These are phyloP conservation scores for Didymella segeticola DNA, from an alignment of 2,329 filamentous ascomycete species.

Conservation along the genomic window DNA sequence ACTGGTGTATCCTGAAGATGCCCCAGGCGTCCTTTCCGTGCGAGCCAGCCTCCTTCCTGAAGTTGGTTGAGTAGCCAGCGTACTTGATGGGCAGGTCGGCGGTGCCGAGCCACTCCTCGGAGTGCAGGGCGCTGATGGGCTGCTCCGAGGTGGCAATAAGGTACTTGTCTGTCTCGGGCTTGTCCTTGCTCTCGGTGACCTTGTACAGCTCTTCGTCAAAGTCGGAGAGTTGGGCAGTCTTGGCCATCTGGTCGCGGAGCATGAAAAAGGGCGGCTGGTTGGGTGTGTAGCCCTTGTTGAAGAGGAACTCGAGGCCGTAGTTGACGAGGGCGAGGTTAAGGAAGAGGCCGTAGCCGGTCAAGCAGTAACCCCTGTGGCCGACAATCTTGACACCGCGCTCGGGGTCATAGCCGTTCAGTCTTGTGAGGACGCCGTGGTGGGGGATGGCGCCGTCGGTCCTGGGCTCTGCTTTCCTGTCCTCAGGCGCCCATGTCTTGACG, in stretches of 20 bases:
- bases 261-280: slow-evolving; percentile 73
- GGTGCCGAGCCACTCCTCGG: slow-evolving; percentile 88
- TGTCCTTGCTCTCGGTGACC: slow-evolving; percentile 82
- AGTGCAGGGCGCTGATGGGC: slow-evolving; percentile 90
- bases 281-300: slow-evolving; percentile 78
- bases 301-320: slow-evolving; percentile 90
- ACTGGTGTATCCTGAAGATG: slow-evolving; percentile 97
- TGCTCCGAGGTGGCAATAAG: slow-evolving; percentile 87
- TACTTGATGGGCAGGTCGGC: slow-evolving; percentile 88
- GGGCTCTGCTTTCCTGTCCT: slow-evolving; percentile 75
- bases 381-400: slow-evolving; percentile 83
- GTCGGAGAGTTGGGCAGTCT: slow-evolving; percentile 95
- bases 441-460: slow-evolving; percentile 82
- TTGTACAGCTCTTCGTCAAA: slow-evolving; percentile 99
- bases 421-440: slow-evolving; percentile 90
- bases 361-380: slow-evolving; percentile 91
- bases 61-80: slow-evolving; percentile 91
- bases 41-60: slow-evolving; percentile 91
- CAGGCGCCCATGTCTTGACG: slow-evolving; percentile 80
- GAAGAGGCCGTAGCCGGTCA: slow-evolving; percentile 88
- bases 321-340: slow-evolving; percentile 93
- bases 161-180: slow-evolving; percentile 79
- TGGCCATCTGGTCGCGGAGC: slow-evolving; percentile 94
- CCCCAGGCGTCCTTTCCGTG: slow-evolving; percentile 96
- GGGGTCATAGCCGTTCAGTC: slow-evolving; percentile 89